Percentiles rank a stretch among this genome's conserved stretches.
phyloP scores from a whole-genome alignment of 139 green algal species.

The Auxenochlorella pyrenoidosa region DNA sequence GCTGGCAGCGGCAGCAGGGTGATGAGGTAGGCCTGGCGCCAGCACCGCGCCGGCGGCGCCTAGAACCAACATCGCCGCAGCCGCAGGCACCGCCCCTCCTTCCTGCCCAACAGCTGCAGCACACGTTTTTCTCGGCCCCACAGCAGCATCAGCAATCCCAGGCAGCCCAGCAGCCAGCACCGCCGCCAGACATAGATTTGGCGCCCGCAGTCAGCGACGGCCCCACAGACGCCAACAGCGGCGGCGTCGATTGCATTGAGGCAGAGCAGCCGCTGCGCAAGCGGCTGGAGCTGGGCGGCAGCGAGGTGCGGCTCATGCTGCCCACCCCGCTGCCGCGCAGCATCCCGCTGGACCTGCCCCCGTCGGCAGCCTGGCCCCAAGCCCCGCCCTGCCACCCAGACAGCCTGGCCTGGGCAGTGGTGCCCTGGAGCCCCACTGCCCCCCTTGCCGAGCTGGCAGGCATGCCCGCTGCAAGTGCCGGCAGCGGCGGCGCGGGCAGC shows the following conservation, averaged over 20 bases:
- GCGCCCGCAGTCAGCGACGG: not conserved
- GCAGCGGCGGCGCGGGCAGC: not conserved
- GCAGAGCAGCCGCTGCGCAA: not conserved
- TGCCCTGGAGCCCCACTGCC: not conserved
- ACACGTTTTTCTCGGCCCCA: not conserved
- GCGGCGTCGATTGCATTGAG: not conserved
- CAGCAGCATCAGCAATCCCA: not conserved
- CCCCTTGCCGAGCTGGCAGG: not conserved
- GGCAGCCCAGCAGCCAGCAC: not conserved
- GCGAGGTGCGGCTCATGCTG: constrained; percentile 11
- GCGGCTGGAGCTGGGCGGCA: not conserved
- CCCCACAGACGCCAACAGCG: not conserved
- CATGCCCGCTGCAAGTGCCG: not conserved
- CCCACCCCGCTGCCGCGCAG: constrained; percentile 6
- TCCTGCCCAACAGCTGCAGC: not conserved
- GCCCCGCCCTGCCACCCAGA: not conserved
- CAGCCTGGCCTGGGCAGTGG: not conserved
- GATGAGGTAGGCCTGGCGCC: not conserved
- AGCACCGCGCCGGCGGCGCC: not conserved
- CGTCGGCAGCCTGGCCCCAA: not conserved
- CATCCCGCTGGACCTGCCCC: not conserved
- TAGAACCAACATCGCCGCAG: not conserved
- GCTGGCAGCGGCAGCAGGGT: too few relatives aligned
- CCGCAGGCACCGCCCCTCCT: not conserved
- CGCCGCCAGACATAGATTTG: not conserved